Evolutionary conservation across 177 flowering plant species (phyloP), one percentile per base, ranked within the genome.

Genomic region (Vitis hybrid): DNA sequence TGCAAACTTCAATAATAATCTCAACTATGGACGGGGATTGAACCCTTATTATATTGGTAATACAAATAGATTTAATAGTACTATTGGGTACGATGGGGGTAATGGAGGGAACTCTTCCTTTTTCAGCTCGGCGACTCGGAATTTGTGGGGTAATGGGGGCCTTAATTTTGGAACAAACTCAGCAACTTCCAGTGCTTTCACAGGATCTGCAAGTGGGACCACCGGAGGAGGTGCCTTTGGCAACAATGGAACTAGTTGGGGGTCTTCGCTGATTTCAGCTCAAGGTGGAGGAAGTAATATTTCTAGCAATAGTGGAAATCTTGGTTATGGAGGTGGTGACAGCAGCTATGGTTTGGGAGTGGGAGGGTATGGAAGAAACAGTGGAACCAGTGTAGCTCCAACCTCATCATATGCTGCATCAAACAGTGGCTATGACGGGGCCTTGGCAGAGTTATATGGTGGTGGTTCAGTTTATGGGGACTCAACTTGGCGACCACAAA

Each of bases 121-220:
- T 62, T 80, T 83, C 68, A 83, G 85, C 76, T 81, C 89, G 7
- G 77, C 45, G 7, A 69, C 81, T 33, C 64, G 84, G 58, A 84
- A 81, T 29, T 66, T 85, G 68, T 85, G 89, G 89, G 87, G 85
- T 29, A 80, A 77, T 74, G 85, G 81, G 50, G 84, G 81, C 2
- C 80, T 83, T 22, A 79, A 74, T 65, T 72, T 79, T 72, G 81
- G 74, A n/a, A 52, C 85, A 10, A 81, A 67, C 69, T 72, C 78
- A 26, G 26, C 77, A 19, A 70, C 60, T 59, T 81, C 88, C 31
- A 81, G 45, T 70, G 74, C 78, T 14, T 76, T 75, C 51, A 50
- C 72, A 51, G 87, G 80, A 67, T 78, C 88, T 22, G 83, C 82
- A 69, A 77, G 70, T 71, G 77, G 83, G 56, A 76, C 33, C 67